These are phyloP conservation scores for Aspergillus terreus DNA, from an alignment of 2,329 filamentous ascomycete genomes.

Conservation along the genomic window DNA sequence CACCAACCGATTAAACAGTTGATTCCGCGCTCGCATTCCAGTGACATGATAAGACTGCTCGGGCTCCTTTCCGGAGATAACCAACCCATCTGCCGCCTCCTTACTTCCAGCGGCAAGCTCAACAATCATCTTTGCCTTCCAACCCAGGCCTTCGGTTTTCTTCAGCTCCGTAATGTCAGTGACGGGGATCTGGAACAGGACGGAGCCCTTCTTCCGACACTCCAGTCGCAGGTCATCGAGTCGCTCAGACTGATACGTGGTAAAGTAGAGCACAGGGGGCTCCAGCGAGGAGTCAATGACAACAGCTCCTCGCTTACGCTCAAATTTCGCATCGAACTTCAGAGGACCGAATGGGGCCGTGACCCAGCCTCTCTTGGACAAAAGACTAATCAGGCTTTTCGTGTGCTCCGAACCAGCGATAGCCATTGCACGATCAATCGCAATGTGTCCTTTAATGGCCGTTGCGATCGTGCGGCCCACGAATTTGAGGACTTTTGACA, in stretches of 20 bases:
- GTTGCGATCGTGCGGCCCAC: conserved; percentile 69
- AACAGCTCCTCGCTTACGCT: conserved; percentile 67
- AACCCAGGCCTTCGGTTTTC: conserved; percentile 77
- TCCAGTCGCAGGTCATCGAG: conserved; percentile 49
- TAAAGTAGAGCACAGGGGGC: conserved; percentile 57
- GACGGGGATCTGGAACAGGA: conserved; percentile 67
- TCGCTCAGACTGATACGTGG: conserved; percentile 34
- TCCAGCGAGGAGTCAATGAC: conserved; percentile 54
- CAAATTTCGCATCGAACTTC: conserved; percentile 69
- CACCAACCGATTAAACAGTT: conserved; percentile 75
- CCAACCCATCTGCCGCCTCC: conserved; percentile 71
- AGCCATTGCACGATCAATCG: conserved; percentile 69
- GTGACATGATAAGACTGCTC: conserved; percentile 62
- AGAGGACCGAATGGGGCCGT: conserved; percentile 61
- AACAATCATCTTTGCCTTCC: conserved; percentile 79
- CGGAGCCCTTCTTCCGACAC: conserved; percentile 48
- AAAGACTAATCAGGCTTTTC: conserved; percentile 67
- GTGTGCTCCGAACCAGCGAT: conserved; percentile 59
- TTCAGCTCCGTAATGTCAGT: conserved; percentile 69
- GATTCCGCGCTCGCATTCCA: conserved; percentile 68
- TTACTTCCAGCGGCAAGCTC: conserved; percentile 68
- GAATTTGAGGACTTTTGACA: conserved; percentile 56
- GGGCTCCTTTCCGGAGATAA: conserved; percentile 56
- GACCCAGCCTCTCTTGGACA: conserved; percentile 47
- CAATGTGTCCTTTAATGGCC: conserved; percentile 66